Conservation (phyloP, 2,329 filamentous ascomycete species). For the Tolypocladium cylindrosporum region DNA sequence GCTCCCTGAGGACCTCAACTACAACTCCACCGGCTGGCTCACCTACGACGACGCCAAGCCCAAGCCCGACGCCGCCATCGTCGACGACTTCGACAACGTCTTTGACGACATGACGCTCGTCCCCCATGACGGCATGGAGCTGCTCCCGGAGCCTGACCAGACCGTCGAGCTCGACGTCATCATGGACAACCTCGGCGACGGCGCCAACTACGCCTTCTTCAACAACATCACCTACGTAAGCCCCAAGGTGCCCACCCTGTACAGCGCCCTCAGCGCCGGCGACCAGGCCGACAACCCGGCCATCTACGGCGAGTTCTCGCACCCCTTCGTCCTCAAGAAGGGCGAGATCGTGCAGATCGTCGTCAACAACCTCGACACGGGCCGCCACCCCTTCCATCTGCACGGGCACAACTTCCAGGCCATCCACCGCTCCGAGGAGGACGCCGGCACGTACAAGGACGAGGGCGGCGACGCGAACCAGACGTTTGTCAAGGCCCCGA, state of each 20-base stretch:
- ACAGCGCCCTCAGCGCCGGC: slow-evolving; percentile 59
- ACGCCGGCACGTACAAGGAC: slow-evolving; percentile 44
- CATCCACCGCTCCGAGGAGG: slow-evolving; percentile 47
- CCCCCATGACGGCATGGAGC: slow-evolving; percentile 54
- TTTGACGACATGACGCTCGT: slow-evolving; percentile 67
- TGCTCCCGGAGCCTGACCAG: slow-evolving; percentile 52
- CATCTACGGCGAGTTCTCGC: slow-evolving; percentile 57
- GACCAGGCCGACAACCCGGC: slow-evolving; percentile 45
- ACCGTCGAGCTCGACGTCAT: slow-evolving; percentile 53
- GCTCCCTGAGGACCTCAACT: slow-evolving; percentile 58
- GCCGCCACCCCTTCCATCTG: slow-evolving; percentile 68
- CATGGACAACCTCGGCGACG: slow-evolving; percentile 52
- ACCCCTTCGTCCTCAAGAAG: slow-evolving; percentile 58
- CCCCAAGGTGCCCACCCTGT: slow-evolving; percentile 72
- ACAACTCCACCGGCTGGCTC: slow-evolving; percentile 57
- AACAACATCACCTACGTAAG: slow-evolving; percentile 68
- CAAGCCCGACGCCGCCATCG: slow-evolving; percentile 37
- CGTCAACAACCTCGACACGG: slow-evolving; percentile 64
- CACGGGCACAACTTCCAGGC: slow-evolving; percentile 71
- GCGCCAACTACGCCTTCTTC: slow-evolving; percentile 53
- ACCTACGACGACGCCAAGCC: slow-evolving; percentile 40
- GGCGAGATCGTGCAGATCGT: slow-evolving; percentile 62
- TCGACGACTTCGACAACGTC: slow-evolving; percentile 50
- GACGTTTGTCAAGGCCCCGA: slow-evolving; percentile 42
- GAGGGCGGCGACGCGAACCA: slow-evolving; percentile 31